Base-by-base conservation (phyloP, 139 green algal species). In the Chlamydomonas incerta region DNA sequence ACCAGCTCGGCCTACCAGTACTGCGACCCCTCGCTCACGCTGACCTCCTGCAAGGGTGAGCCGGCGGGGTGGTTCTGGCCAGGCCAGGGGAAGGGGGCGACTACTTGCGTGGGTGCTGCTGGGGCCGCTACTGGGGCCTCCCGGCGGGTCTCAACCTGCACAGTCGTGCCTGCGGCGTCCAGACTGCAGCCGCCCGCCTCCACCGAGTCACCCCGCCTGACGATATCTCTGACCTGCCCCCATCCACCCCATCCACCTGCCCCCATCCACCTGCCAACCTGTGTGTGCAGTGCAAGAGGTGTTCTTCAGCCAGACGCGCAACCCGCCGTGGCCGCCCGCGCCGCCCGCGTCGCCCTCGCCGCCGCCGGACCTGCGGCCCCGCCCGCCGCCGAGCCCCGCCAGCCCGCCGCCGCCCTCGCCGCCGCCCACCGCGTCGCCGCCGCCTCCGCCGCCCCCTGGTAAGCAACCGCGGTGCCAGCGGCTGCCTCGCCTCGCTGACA, bases 1-100 rank as follows among this genome's bases (percentile, higher is more conserved):
- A 35, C 28, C 58, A 41, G 1, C 57, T 60, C 60, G 17, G 58
- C 74, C 26, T 82, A 82, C 74, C 23, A 60, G 35, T 71, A 82
- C 74, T 82, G 74, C 58, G 24, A 34, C 29, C 9, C 13, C 34
- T 11, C 1, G 5, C 74, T 82, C 4, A 58, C 31, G 18, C 21
- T 26, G 8, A 35, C 17, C 55, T 37, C 47, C 55, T 81, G 74
- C 74, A 57, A 57, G 58, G 74, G 74, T 70, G 26, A 8, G 55
- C 11, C 6, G 5, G 3, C 47, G 18, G 14, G 26, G 46, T 28
- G 35, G 37, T 26, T 5, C 23, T 60, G 71, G n/a, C n/a, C n/a
- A n/a, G n/a, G n/a, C n/a, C n/a, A n/a, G n/a, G n/a, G n/a, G n/a
- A n/a, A n/a, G n/a, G n/a, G n/a, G n/a, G n/a, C n/a, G n/a, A n/a